phyloP scores from a whole-genome alignment of 345 rosid genomes.

The Isatis tinctoria region DNA sequence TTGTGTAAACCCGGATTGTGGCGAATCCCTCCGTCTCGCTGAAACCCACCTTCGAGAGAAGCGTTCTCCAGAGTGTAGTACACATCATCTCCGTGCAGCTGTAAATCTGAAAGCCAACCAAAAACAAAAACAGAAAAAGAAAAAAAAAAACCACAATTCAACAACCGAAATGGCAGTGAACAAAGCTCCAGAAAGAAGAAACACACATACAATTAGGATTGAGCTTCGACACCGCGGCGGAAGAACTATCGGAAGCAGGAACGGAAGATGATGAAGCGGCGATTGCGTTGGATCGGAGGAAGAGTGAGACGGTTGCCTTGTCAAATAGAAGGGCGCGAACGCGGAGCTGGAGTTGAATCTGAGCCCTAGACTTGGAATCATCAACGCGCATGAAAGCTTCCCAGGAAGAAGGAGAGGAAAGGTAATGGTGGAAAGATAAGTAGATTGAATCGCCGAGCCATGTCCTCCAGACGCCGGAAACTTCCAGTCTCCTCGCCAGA shows the following conservation, averaged over 20 bases:
- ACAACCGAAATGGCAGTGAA: neutral
- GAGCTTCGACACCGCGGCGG: slow-evolving; percentile 59
- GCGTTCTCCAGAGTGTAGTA: slow-evolving; percentile 64
- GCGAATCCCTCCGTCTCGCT: slow-evolving; percentile 41
- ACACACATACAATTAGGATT: slow-evolving; percentile 53
- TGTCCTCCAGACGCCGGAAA: slow-evolving; percentile 66
- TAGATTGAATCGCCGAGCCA: slow-evolving; percentile 83
- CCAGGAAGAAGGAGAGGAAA: slow-evolving; percentile 73
- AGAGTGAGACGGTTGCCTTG: slow-evolving; percentile 73
- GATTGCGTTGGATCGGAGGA: slow-evolving; percentile 40
- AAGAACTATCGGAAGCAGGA: slow-evolving; percentile 35
- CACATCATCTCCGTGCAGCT: slow-evolving; percentile 80
- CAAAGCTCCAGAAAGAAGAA: neutral
- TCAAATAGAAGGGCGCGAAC: slow-evolving; percentile 86
- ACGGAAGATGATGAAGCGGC: slow-evolving; percentile 13
- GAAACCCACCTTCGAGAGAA: slow-evolving; percentile 47
- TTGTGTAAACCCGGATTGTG: slow-evolving; percentile 37
- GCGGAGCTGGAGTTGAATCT: slow-evolving; percentile 86
- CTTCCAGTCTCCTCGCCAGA: slow-evolving; percentile 72
- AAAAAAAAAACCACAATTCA: neutral
- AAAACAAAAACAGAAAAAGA: no score
- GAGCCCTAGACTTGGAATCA: slow-evolving; percentile 66
- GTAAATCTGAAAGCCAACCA: slow-evolving; percentile 47
- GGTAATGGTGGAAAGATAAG: slow-evolving; percentile 46
- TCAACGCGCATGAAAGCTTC: slow-evolving; percentile 75